phyloP scores from a whole-genome alignment of 75 land plant genomes.

The Pinus tabuliformis region DNA sequence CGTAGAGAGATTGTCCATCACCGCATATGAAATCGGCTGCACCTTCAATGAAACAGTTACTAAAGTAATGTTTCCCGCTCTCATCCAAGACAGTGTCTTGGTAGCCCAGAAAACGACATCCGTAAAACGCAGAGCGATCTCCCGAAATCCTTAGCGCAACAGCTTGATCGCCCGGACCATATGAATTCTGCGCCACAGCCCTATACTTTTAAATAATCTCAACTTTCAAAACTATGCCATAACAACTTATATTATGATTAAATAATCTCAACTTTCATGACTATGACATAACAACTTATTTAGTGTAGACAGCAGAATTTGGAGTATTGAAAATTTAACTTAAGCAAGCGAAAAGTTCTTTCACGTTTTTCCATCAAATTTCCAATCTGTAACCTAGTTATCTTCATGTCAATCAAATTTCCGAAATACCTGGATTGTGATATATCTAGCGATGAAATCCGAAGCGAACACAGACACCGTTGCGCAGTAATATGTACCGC shows the following conservation, averaged over 20 bases:
- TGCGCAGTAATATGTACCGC: slow-evolving; percentile 12
- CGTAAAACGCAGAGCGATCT: neutral
- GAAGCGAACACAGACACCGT: slow-evolving; percentile 19
- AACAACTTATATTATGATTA: too few relatives aligned
- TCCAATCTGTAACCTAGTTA: too few relatives aligned
- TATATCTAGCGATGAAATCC: slow-evolving; percentile 21
- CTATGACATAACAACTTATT: too few relatives aligned
- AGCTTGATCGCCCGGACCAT: neutral
- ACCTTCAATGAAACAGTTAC: neutral
- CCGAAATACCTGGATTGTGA: slow-evolving; percentile 18
- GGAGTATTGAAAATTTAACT: too few relatives aligned
- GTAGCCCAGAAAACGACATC: neutral
- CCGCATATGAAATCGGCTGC: neutral
- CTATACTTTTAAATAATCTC: neutral
- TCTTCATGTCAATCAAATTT: too few relatives aligned
- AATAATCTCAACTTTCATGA: too few relatives aligned
- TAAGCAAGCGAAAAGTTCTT: too few relatives aligned
- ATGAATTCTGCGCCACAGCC: neutral
- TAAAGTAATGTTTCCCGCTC: neutral
- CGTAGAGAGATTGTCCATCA: too few relatives aligned
- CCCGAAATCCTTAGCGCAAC: neutral
- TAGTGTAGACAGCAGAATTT: too few relatives aligned
- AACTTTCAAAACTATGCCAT: too few relatives aligned
- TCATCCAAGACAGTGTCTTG: neutral
- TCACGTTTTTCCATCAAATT: too few relatives aligned